Conservation (phyloP, 257 asterid genomes). For the Ajuga chamaepitys region DNA sequence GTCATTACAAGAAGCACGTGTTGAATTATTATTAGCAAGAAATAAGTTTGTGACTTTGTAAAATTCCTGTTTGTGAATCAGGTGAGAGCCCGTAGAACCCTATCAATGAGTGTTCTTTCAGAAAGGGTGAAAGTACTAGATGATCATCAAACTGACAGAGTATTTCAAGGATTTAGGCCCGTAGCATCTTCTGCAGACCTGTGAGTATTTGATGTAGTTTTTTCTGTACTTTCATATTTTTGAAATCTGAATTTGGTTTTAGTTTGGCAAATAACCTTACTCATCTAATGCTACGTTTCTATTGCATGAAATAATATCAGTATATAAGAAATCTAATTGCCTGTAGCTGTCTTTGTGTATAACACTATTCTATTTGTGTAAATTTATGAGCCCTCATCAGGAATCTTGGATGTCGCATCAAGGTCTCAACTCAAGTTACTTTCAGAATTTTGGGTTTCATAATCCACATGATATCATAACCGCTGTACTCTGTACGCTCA, state of each 20-base stretch:
- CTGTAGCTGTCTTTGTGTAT: not conserved
- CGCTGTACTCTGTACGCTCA: not conserved
- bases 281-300: not conserved
- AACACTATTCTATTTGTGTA: too few species aligned
- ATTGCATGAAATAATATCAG: not conserved
- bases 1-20: not conserved
- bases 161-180: constrained; percentile 67
- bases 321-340: not conserved
- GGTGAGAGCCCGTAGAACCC: constrained; percentile 47
- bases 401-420: not conserved
- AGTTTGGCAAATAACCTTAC: not conserved
- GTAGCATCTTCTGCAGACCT: constrained; percentile 62
- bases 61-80: constrained; percentile 23
- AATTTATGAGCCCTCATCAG: not conserved
- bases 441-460: not conserved
- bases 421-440: not conserved
- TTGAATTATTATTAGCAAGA: not conserved
- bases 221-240: constrained; percentile 5
- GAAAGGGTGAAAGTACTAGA: constrained; percentile 67
- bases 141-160: constrained; percentile 46
- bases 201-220: constrained; percentile 36
- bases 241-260: not conserved
- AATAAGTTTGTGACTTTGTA: not conserved
- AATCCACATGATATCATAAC: not conserved
- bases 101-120: constrained; percentile 53